These are phyloP conservation scores for Raffaelea ambrosiae DNA, from an alignment of 2,329 filamentous ascomycete genomes.

Conservation along the genomic window DNA sequence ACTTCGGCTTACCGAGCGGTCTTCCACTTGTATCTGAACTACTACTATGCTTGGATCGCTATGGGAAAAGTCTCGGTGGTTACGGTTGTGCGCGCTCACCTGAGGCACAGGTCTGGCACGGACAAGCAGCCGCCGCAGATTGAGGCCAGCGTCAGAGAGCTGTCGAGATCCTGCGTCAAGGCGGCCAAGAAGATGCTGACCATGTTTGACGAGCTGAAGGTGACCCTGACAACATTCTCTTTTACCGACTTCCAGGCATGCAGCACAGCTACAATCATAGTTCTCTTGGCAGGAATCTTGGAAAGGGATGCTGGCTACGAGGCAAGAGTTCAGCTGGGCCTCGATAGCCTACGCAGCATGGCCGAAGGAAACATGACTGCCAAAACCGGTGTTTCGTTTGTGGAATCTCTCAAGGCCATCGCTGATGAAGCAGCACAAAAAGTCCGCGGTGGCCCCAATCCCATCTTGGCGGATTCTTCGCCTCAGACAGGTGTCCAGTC, in stretches of 20 bases:
- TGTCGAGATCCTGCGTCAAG: not conserved
- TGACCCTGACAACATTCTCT: not conserved
- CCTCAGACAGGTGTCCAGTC: not conserved
- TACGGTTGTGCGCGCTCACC: not conserved
- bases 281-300: not conserved
- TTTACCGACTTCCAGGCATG: conserved; percentile 2
- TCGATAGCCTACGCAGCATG: not conserved
- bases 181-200: not conserved
- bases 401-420: not conserved
- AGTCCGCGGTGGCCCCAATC: too few relatives aligned
- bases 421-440: not conserved
- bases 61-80: not conserved
- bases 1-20: not conserved
- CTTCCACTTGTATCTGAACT: conserved; percentile 1
- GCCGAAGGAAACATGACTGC: not conserved
- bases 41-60: not conserved
- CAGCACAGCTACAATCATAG: not conserved
- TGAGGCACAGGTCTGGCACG: not conserved
- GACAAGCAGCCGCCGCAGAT: not conserved
- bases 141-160: not conserved
- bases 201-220: not conserved
- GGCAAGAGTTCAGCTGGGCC: not conserved
- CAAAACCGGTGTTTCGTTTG: not conserved
- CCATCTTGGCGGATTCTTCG: not conserved
- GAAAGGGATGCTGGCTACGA: not conserved